Conservation (phyloP, 371 early-diverging fungal genomes). For the Umbelopsis sp. region DNA sequence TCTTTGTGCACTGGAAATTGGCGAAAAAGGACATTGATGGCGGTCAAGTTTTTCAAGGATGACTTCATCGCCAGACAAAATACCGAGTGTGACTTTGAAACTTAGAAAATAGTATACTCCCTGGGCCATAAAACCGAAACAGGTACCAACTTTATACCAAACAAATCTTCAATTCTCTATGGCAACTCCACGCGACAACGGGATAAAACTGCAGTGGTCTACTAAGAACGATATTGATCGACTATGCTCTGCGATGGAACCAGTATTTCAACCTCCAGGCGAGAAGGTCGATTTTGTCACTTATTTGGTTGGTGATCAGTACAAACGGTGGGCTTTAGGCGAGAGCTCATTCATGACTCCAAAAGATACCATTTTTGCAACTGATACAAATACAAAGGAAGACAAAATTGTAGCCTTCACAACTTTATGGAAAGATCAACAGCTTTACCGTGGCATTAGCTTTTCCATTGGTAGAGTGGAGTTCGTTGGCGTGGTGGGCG, state of each 20-base stretch:
- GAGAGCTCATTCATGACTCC: slow-evolving; percentile 9
- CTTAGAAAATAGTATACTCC: too few relatives aligned
- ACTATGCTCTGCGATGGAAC: not conserved
- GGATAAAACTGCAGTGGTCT: not conserved
- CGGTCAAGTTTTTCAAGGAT: too few relatives aligned
- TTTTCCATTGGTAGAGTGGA: slow-evolving; percentile 14
- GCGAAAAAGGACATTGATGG: too few relatives aligned
- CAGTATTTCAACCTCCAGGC: not conserved
- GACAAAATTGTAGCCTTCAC: not conserved
- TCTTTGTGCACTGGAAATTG: too few relatives aligned
- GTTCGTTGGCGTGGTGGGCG: slow-evolving; percentile 7
- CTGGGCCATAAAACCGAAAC: not conserved
- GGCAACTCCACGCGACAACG: not conserved
- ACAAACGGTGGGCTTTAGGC: not conserved
- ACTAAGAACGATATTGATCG: not conserved
- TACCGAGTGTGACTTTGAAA: too few relatives aligned
- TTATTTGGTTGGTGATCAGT: not conserved
- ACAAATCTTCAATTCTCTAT: not conserved
- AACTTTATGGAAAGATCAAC: not conserved
- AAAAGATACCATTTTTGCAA: not conserved
- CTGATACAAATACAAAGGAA: not conserved
- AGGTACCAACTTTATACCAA: not conserved
- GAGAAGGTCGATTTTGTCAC: not conserved
- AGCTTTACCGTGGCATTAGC: not conserved
- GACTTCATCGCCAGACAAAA: too few relatives aligned